A percentile compares a stretch with the other conserved stretches of the same genome.
These are phyloP conservation scores for Avena atlantica DNA, from an alignment of 176 grass and related monocot genomes.

Conservation along the genomic window DNA sequence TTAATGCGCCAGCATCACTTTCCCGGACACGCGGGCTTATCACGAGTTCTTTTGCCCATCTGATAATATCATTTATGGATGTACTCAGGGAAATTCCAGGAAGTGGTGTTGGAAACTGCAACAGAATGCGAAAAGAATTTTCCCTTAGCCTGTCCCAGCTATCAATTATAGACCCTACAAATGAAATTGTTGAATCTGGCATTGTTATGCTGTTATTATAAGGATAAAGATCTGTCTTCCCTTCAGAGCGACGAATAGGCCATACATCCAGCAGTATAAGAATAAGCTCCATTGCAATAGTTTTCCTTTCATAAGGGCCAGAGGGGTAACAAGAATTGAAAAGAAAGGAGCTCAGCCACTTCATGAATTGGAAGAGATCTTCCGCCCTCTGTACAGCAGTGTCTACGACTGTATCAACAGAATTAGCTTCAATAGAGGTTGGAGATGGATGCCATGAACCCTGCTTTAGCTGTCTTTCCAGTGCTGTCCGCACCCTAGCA, in stretches of 20 bases:
- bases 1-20: constrained; percentile 98
- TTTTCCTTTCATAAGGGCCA: constrained; percentile 98
- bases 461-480: constrained; percentile 93
- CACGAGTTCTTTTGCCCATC: constrained; percentile 86
- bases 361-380: constrained; percentile 91
- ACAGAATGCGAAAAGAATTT: constrained; percentile 86
- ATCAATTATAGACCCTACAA: constrained; percentile 95
- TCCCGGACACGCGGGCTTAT: constrained; percentile 91
- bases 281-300: constrained; percentile 98
- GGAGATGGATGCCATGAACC: constrained; percentile 64
- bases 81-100: constrained; percentile 82
- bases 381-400: constrained; percentile 52
- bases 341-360: constrained; percentile 87
- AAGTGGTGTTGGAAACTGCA: constrained; percentile 93
- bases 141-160: constrained; percentile 94
- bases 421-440: constrained; percentile 27
- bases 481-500: constrained; percentile 88
- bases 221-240: constrained; percentile 69
- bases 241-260: constrained; percentile 73
- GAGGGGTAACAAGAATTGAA: constrained; percentile 98
- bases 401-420: constrained; percentile 46
- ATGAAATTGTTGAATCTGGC: constrained; percentile 88
- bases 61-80: constrained; percentile 75
- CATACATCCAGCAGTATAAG: constrained; percentile 90
- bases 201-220: constrained; percentile 76